Base-by-base conservation (phyloP, 2,329 filamentous ascomycete species). In the Exophiala oligosperma region DNA sequence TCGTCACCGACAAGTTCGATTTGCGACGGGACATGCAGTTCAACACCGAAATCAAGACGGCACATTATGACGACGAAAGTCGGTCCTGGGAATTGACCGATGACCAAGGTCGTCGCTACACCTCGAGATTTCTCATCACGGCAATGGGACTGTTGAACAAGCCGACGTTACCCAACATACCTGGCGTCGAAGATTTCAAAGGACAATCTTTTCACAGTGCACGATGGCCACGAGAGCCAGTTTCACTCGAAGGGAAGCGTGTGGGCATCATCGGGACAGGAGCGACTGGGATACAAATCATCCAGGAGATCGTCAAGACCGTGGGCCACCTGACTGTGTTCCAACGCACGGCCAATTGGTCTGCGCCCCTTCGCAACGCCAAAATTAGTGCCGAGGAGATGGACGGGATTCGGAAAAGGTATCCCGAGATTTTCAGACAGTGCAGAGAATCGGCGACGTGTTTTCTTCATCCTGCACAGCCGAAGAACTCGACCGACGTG, bases 321-420 rank as follows among this genome's bases (percentile, higher is more conserved):
- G 83, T 79, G 0, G 77, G 74, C 2, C 71, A 79, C 1, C 63
- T 89, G 14, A 78, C 72, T 1, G 68, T 72, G 1, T 73, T 88
- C 69, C 84, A 89, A 64, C 79, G 87, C 11, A 88, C 84, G 0
- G 85, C 86, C 0, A 89, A 89, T 62, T 72, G 86, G 8, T 82
- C 82, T 0, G 66, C 88, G 1, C 84, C 84, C 0, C 86, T 89
- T 82, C 74, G 76, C 2, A 77, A 81, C 59, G 71, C 73, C 2
- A 56, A 73, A 0, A 70, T 86, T 38, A 77, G 75, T 1, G 69
- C 68, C 6, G 76, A 77, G 56, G 78, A 82, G 62, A 81, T 86
- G 66, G 71, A 81, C n/a, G 29, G 50, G 11, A 54, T 55, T 43
- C 44, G 59, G 11, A 28, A 26, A 8, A 26, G 50, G 17, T 61